phyloP scores from a whole-genome alignment of 768 basidiomycete genomes.

The Lactarius vividus region DNA sequence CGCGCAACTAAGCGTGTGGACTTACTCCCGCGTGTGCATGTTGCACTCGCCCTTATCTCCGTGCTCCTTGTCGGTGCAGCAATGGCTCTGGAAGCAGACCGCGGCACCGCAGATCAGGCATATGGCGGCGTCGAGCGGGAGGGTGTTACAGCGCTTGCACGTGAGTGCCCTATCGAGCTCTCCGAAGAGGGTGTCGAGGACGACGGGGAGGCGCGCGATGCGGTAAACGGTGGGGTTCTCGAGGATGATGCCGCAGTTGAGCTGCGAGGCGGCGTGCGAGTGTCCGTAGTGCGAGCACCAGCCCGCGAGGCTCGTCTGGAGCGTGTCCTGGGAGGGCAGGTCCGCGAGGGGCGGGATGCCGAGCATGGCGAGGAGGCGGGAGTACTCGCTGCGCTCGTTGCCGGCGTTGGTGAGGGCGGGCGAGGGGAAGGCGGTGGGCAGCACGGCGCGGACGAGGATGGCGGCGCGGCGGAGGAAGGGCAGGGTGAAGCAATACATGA shows the following conservation, averaged over 20 bases:
- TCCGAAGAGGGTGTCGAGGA: constrained; percentile 82
- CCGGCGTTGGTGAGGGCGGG: constrained; percentile 42
- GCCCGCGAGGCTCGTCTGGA: constrained; percentile 84
- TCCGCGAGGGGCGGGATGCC: constrained; percentile 78
- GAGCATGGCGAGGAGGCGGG: constrained; percentile 68
- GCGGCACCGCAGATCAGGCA: constrained; percentile 88
- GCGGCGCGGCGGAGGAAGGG: constrained; percentile 89
- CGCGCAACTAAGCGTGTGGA: background rate
- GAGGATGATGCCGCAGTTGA: constrained; percentile 74
- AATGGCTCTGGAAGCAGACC: constrained; percentile 89
- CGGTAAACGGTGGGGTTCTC: constrained; percentile 86
- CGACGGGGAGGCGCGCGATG: constrained; percentile 73
- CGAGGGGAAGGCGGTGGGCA: constrained; percentile 57
- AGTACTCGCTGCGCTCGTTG: constrained; percentile 66
- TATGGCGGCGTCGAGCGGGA: constrained; percentile 83
- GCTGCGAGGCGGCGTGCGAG: constrained; percentile 72
- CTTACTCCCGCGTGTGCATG: constrained; percentile 81
- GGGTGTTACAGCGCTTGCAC: constrained; percentile 73
- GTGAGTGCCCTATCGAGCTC: constrained; percentile 67
- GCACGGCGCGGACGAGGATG: constrained; percentile 75
- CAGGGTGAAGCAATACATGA: constrained; percentile 83
- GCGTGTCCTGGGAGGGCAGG: constrained; percentile 76
- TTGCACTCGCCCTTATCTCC: constrained; percentile 86
- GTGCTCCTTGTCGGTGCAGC: constrained; percentile 74
- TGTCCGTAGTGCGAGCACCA: constrained; percentile 91